phyloP scores from a whole-genome alignment of 164 flowering plant species.

The Sextonia rubra region DNA sequence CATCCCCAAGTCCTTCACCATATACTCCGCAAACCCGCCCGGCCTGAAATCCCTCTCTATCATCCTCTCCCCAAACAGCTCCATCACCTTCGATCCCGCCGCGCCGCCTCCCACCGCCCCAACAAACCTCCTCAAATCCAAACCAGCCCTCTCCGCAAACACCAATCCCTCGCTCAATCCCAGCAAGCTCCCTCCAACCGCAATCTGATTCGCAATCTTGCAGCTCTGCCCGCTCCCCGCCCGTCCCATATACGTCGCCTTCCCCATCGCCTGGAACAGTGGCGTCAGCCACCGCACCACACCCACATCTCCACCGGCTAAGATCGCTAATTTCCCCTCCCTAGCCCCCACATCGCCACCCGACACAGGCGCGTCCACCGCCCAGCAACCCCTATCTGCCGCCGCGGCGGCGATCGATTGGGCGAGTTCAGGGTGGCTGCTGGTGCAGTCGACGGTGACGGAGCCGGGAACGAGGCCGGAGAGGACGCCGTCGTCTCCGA shows the following conservation, averaged over 20 bases:
- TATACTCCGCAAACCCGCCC: slow-evolving; percentile 68
- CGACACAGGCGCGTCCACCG: slow-evolving; percentile 76
- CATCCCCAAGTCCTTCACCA: slow-evolving; percentile 93
- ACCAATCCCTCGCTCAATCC: slow-evolving; percentile 74
- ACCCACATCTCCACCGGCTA: slow-evolving; percentile 53
- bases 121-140: slow-evolving; percentile 44
- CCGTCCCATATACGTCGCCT: slow-evolving; percentile 45
- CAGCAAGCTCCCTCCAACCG: slow-evolving; percentile 48
- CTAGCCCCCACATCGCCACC: slow-evolving; percentile 73
- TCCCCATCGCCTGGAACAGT: slow-evolving; percentile 50
- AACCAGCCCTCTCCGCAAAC: slow-evolving; percentile 57
- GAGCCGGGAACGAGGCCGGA: slow-evolving; percentile 28
- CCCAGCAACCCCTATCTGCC: slow-evolving; percentile 37
- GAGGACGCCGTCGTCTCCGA: slow-evolving; percentile 28
- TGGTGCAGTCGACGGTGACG: slow-evolving; percentile 65
- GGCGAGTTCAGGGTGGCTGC: slow-evolving; percentile 56
- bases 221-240: slow-evolving; percentile 70
- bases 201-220: slow-evolving; percentile 74
- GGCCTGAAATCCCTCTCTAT: slow-evolving; percentile 60
- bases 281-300: slow-evolving; percentile 59
- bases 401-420: slow-evolving; percentile 40
- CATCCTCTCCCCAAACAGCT: slow-evolving; percentile 70
- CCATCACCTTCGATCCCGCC: slow-evolving; percentile 73
- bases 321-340: slow-evolving; percentile 60
- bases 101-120: slow-evolving; percentile 56